Conservation (phyloP, 805 yeast genomes). For the Candida vaughaniae region DNA sequence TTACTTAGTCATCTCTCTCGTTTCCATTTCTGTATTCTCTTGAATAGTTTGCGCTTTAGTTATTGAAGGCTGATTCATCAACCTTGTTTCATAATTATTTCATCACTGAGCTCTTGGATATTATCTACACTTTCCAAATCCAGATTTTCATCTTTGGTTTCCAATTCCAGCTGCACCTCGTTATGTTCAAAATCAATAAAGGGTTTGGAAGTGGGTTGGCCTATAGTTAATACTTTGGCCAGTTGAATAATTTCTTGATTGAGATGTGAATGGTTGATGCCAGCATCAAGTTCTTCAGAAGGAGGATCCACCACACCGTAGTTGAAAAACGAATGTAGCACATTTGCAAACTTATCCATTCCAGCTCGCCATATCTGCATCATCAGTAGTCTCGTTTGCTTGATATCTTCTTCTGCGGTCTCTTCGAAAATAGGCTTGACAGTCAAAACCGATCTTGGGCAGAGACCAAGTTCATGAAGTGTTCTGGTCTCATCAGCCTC, state of each 20-base stretch:
- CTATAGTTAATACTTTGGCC: too few species aligned
- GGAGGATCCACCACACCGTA: constrained; percentile 43
- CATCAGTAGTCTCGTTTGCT: constrained; percentile 11
- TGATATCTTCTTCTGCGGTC: constrained; percentile 5
- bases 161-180: too few species aligned
- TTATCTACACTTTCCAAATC: too few species aligned
- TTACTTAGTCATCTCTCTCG: too few species aligned
- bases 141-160: too few species aligned
- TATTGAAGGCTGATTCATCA: constrained; percentile 10
- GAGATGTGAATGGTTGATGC: too few species aligned
- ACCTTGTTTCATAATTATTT: background rate
- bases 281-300: too few species aligned
- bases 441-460: constrained; percentile 73
- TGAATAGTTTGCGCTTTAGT: constrained; percentile 19
- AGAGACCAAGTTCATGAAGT: constrained; percentile 54
- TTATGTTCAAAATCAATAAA: too few species aligned
- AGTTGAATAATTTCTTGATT: too few species aligned
- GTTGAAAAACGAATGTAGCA: constrained; percentile 41
- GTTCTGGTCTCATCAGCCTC: constrained; percentile 54
- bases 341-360: constrained; percentile 21
- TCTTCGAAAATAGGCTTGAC: constrained; percentile 57
- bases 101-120: too few species aligned
- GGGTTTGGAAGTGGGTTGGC: too few species aligned
- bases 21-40: too few species aligned
- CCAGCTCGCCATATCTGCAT: constrained; percentile 9